These are phyloP conservation scores for Mycena amicta DNA, from an alignment of 768 basidiomycete species.

Conservation along the genomic window DNA sequence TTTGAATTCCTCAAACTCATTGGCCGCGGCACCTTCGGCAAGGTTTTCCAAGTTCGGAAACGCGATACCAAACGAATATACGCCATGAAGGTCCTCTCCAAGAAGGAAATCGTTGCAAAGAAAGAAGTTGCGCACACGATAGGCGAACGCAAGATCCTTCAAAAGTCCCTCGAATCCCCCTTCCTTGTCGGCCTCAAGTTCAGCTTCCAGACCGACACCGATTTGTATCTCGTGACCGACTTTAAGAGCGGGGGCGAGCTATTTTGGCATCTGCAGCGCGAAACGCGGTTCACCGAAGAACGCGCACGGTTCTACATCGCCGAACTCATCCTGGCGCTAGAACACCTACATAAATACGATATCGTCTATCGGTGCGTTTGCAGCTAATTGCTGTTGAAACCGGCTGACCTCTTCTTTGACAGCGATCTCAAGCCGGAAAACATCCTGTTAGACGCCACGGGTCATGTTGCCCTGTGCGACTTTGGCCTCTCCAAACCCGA, in stretches of 20 bases:
- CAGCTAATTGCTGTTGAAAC: conserved; percentile 19
- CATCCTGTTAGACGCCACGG: conserved; percentile 96
- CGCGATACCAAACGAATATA: conserved; percentile 98
- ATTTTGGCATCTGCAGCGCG: conserved; percentile 97
- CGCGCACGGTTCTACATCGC: conserved; percentile 96
- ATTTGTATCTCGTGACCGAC: conserved; percentile 96
- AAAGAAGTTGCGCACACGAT: conserved; percentile 99
- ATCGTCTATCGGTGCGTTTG: conserved; percentile 84
- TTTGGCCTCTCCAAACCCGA: conserved; percentile 98
- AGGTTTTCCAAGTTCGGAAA: conserved; percentile 99
- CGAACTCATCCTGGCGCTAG: conserved; percentile 91
- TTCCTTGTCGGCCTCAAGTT: conserved; percentile 99
- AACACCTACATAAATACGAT: conserved; percentile 96
- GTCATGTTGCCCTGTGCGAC: conserved; percentile 97
- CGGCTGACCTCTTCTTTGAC: conserved; percentile 9
- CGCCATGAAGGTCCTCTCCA: conserved; percentile 98
- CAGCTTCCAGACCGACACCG: conserved; percentile 93
- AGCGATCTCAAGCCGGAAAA: conserved; percentile 98
- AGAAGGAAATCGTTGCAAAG: conserved; percentile 98
- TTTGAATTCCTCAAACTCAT: conserved; percentile 99
- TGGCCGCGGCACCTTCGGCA: conserved; percentile 96
- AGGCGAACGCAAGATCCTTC: conserved; percentile 98
- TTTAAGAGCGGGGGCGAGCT: conserved; percentile 98
- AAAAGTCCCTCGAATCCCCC: conserved; percentile 88
- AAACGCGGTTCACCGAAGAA: conserved; percentile 92